phyloP scores from a whole-genome alignment of 768 basidiomycete genomes.

The Boletus rubropictus region DNA sequence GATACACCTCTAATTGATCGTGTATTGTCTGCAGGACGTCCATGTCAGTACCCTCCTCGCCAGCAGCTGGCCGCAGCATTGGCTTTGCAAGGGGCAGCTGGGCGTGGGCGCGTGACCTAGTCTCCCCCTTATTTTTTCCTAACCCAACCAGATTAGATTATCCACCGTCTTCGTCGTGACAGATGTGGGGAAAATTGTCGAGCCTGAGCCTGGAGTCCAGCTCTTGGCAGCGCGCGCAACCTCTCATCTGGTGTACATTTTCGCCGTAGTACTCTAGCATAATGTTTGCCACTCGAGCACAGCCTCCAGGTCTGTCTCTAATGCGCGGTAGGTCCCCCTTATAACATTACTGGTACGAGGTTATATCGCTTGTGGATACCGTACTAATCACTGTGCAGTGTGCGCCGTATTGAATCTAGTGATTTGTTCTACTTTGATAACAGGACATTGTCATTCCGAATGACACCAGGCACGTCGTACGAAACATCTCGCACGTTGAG shows the following conservation, averaged over 20 bases:
- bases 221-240: no score
- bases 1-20: slow-evolving; percentile 16
- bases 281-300: no score
- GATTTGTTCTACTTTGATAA: no score
- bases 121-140: not conserved
- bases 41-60: slow-evolving; percentile 7
- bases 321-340: no score
- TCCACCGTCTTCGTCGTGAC: slow-evolving; percentile 3
- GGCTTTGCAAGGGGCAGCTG: not conserved
- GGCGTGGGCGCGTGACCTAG: not conserved
- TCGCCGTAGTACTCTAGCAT: no score
- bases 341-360: no score
- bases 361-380: no score
- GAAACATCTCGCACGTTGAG: not conserved
- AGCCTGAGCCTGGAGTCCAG: not conserved
- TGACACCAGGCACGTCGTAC: no score
- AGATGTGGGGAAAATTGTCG: not conserved
- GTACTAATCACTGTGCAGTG: no score
- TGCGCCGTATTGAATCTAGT: no score
- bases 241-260: no score
- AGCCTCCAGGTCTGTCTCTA: no score
- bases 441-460: not conserved
- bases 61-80: slow-evolving; percentile 1
- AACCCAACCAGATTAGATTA: not conserved
- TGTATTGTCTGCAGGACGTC: slow-evolving; percentile 14